phyloP scores from a whole-genome alignment of 371 early-diverging fungal genomes.

The Mortierella sp. region DNA sequence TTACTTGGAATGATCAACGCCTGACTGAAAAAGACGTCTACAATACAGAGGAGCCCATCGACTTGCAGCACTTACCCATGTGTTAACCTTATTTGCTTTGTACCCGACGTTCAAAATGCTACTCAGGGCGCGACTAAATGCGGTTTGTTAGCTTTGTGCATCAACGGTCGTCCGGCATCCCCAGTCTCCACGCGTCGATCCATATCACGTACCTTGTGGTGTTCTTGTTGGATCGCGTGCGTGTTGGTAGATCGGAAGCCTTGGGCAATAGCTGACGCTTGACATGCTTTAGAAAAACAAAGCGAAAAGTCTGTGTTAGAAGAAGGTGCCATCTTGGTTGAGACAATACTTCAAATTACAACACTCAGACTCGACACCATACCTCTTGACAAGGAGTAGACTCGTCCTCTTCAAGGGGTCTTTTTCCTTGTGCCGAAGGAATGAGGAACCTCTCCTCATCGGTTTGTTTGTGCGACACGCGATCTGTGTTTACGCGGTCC shows the following conservation, averaged over 20 bases:
- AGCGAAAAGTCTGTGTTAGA: background rate
- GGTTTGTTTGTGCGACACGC: too few relatives aligned
- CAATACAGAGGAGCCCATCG: background rate
- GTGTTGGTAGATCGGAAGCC: slow-evolving; percentile 23
- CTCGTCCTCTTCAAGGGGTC: slow-evolving; percentile 7
- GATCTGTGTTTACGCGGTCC: too few relatives aligned
- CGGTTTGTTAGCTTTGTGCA: background rate
- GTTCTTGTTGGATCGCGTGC: slow-evolving; percentile 9
- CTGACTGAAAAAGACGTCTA: too few relatives aligned
- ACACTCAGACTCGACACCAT: background rate
- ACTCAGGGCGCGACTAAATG: background rate
- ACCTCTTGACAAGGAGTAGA: background rate
- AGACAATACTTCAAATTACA: background rate
- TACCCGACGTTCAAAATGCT: slow-evolving; percentile 23
- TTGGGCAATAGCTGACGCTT: slow-evolving; percentile 16
- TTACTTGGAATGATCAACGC: background rate
- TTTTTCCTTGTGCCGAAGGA: slow-evolving; percentile 22
- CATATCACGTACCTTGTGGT: slow-evolving; percentile 9
- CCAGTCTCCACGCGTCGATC: background rate
- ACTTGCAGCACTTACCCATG: slow-evolving; percentile 18
- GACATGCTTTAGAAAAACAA: background rate
- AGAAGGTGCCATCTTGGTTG: background rate
- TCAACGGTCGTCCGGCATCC: background rate
- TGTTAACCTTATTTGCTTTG: slow-evolving; percentile 24
- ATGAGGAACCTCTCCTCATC: too few relatives aligned